phyloP scores from a whole-genome alignment of 148 eudicot genomes.

The Cornus kousa region DNA sequence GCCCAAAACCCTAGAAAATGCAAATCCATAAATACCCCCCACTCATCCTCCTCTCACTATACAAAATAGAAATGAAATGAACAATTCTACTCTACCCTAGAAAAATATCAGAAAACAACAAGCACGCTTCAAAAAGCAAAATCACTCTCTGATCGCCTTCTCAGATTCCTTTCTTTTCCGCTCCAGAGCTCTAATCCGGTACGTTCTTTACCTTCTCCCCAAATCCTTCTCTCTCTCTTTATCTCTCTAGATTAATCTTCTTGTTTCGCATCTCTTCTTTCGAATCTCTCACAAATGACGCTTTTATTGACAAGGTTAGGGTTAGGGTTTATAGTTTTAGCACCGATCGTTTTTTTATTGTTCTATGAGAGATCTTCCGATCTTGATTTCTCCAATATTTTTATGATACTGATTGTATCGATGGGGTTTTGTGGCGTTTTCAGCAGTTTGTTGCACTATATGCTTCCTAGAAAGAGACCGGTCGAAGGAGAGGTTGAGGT shows the following conservation, averaged over 20 bases:
- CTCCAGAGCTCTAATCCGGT: conserved; percentile 43
- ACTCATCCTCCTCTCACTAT: neutral
- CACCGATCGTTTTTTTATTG: conserved; percentile 27
- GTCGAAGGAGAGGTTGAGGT: conserved; percentile 55
- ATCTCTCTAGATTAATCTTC: conserved; percentile 16
- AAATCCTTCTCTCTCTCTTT: neutral
- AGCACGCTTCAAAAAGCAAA: too few species aligned
- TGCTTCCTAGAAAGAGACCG: conserved; percentile 84
- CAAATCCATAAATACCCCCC: conserved; percentile 17
- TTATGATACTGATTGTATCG: conserved; percentile 23
- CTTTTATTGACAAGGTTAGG: conserved; percentile 18
- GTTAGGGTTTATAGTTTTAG: conserved; percentile 28
- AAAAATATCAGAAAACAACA: neutral
- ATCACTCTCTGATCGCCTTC: neutral
- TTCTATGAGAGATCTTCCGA: conserved; percentile 8
- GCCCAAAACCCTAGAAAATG: conserved; percentile 16
- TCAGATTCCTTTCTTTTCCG: conserved; percentile 30
- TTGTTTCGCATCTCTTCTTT: conserved; percentile 15
- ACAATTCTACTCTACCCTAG: neutral
- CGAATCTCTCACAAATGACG: conserved; percentile 20
- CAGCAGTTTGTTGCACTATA: conserved; percentile 69
- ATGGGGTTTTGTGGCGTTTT: conserved; percentile 40
- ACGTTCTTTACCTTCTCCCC: conserved; percentile 18
- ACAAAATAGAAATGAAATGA: neutral
- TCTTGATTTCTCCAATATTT: conserved; percentile 21